Evolutionary conservation across 768 basidiomycete genomes (phyloP), one percentile per base, ranked within the genome.

Genomic region (Gymnopilus junonius): DNA sequence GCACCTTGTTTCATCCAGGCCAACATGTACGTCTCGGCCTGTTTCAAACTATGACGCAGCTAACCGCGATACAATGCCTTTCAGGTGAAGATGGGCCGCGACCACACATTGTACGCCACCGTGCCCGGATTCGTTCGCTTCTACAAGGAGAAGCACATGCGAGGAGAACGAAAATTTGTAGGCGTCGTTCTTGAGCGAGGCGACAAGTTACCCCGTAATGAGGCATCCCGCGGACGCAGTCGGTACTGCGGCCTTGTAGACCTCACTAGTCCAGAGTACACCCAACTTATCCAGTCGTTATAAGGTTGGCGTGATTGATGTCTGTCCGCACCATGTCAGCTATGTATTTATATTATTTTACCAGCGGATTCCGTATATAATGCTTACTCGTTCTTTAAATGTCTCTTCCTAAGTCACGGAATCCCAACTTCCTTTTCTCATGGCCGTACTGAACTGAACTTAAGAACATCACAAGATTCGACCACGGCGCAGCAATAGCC

Each of bases 61-160:
- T 43, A 62, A 39, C 23, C 59, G 43, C 59, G 62, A 55, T 39
- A 17, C 23, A n/a, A 5, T 32, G 25, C 48, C 61, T 37, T 40
- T n/a, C 69, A 97, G 94, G 94, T 98, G 58, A 88, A 87, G 67
- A 90, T 94, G 74, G 97, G 96, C 21, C 87, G 90, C 61, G 97
- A 99, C 77, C 95, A 98, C 77, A 99, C 97, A 1, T 83, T 99
- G 58, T 98, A 90, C 71, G 96, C 97, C 25, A 82, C 86, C 2
- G 88, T 88, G 4, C 96, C 97, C 0, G 97, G 97, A 12, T 95
- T 86, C 72, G 93, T 99, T 39, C 93, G 95, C 42, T 99, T 95
- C 78, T 99, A 97, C 87, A 91, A 88, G 75, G 80, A 87, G 73
- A 90, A 89, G 61, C 88, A 87, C 79, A 83, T 88, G 81, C 83